Evolutionary conservation across 2,329 filamentous ascomycete genomes (phyloP).

Genomic region (Macroventuria anomochaeta): DNA sequence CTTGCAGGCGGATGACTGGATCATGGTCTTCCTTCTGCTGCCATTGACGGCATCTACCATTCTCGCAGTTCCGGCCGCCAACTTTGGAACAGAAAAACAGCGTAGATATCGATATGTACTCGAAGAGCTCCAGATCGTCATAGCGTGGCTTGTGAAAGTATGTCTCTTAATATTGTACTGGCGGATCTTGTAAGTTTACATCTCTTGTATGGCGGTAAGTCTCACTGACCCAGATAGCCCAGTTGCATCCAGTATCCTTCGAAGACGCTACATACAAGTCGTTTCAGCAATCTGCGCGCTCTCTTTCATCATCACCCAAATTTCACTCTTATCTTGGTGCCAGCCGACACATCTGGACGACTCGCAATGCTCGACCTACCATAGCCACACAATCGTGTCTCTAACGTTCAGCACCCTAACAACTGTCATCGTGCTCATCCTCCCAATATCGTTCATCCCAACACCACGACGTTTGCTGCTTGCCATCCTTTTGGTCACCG

Average conservation of each 20-base stretch:
- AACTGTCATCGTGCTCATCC: constrained; percentile 27
- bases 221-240: constrained; percentile 20
- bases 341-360: constrained; percentile 11
- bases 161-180: constrained; percentile 38
- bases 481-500: constrained; percentile 26
- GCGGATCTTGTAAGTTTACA: constrained; percentile 37
- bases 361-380: constrained; percentile 33
- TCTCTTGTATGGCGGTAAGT: background rate
- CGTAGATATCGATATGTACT: constrained; percentile 32
- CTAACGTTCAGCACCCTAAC: constrained; percentile 20
- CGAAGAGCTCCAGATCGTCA: constrained; percentile 36
- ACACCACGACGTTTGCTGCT: constrained; percentile 36
- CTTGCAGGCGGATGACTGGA: constrained; percentile 39
- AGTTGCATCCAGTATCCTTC: constrained; percentile 10
- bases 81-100: background rate
- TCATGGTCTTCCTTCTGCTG: constrained; percentile 33
- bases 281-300: constrained; percentile 25
- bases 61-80: constrained; percentile 21
- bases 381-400: constrained; percentile 22
- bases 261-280: constrained; percentile 19
- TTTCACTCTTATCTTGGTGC: constrained; percentile 31
- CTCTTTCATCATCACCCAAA: constrained; percentile 30
- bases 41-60: constrained; percentile 31
- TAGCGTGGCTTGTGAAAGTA: constrained; percentile 37
- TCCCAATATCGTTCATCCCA: constrained; percentile 36